phyloP scores from a whole-genome alignment of 140 eudicot genomes.

The Oenanthe javanica region DNA sequence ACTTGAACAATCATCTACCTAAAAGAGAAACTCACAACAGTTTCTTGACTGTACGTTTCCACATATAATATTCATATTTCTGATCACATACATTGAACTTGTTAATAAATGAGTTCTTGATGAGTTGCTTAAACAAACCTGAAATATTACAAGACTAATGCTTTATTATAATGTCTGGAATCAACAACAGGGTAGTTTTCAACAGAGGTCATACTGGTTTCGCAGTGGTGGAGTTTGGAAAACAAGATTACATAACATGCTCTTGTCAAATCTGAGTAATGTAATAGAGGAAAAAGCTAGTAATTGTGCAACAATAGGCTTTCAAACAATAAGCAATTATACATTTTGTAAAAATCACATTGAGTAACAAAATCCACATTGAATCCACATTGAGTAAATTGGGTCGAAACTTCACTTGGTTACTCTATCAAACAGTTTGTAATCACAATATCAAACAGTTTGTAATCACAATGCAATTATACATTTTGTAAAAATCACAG shows the following conservation, averaged over 20 bases:
- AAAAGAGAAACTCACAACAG: not conserved
- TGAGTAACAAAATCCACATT: no score
- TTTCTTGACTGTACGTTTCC: not conserved
- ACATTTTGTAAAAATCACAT: no score
- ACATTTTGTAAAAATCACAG: no score
- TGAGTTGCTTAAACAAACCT: not conserved
- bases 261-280: slow-evolving; percentile 33
- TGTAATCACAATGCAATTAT: no score
- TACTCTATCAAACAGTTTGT: no score
- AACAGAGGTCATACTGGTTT: slow-evolving; percentile 43
- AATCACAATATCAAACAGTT: no score
- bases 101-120: not conserved
- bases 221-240: slow-evolving; percentile 49
- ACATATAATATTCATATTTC: not conserved
- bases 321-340: no score
- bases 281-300: slow-evolving; percentile 34
- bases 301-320: slow-evolving; percentile 31
- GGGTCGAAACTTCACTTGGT: no score
- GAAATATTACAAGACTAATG: not conserved
- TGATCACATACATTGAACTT: not conserved
- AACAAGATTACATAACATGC: slow-evolving; percentile 24
- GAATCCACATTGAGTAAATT: no score
- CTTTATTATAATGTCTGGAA: not conserved
- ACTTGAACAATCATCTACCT: not conserved
- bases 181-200: not conserved